These are phyloP conservation scores for Yarrowia sp. DNA, from an alignment of 805 yeast genomes.

Conservation along the genomic window DNA sequence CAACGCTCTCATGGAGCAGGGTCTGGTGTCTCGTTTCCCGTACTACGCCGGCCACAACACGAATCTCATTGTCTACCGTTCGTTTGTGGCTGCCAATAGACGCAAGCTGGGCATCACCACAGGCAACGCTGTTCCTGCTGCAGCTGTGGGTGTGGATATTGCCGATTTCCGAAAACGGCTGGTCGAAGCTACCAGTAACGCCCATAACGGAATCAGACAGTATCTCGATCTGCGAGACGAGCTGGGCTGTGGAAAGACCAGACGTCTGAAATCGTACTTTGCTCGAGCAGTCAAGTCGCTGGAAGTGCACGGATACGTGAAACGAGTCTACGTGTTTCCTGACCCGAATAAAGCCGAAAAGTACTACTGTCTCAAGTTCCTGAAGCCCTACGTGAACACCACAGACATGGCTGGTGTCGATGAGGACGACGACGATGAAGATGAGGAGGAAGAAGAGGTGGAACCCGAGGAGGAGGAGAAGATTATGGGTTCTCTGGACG, in stretches of 20 bases:
- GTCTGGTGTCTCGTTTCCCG: slow-evolving; percentile 50
- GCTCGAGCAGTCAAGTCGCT: slow-evolving; percentile 45
- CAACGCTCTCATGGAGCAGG: slow-evolving; percentile 47
- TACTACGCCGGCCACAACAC: slow-evolving; percentile 49
- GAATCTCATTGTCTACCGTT: slow-evolving; percentile 46
- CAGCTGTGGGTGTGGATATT: slow-evolving; percentile 43
- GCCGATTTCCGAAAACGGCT: slow-evolving; percentile 44
- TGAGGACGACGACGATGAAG: slow-evolving; percentile 46
- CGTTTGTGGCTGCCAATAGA: slow-evolving; percentile 50
- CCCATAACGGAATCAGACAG: slow-evolving; percentile 50
- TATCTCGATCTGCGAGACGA: slow-evolving; percentile 52
- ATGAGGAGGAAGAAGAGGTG: slow-evolving; percentile 43
- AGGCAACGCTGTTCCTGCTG: slow-evolving; percentile 24
- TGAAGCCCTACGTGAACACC: slow-evolving; percentile 48
- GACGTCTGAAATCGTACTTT: slow-evolving; percentile 43
- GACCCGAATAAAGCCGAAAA: slow-evolving; percentile 41
- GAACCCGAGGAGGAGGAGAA: slow-evolving; percentile 45
- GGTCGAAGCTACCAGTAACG: slow-evolving; percentile 46
- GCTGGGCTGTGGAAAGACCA: slow-evolving; percentile 51
- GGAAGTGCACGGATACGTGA: slow-evolving; percentile 46
- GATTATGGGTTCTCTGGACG: slow-evolving; percentile 43
- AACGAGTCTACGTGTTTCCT: slow-evolving; percentile 49
- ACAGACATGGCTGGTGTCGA: slow-evolving; percentile 47
- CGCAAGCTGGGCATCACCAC: slow-evolving; percentile 39
- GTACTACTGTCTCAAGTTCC: slow-evolving; percentile 51